Base-by-base conservation (phyloP, 148 eudicot species). In the Mesembryanthemum crystallinum region DNA sequence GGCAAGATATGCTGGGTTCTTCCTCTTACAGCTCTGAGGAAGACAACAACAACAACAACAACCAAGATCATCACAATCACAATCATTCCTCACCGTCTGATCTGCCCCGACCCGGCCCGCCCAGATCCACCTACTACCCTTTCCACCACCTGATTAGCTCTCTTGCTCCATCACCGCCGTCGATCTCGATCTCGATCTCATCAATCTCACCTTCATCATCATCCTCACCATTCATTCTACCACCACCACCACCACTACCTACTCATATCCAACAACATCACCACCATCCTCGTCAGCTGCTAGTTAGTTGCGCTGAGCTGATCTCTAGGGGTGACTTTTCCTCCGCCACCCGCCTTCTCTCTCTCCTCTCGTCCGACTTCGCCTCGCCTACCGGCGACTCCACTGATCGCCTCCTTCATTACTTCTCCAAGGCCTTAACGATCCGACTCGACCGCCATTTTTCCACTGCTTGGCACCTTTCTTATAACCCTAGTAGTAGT, bases 361-460 rank as follows among this genome's bases (percentile, higher is more conserved):
- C 86, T 83, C 81, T 92, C 28, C 78, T 90, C 2, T 78, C 90
- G 7, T n/a, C 74, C 54, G 57, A 89, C 32, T 80, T 81, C 32
- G 84, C 92, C 42, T 79, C 89, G 7, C 88, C 89, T 24, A 82
- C 57, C 62, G 98, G 98, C 0, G 98, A 94, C 78, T 86, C 97
- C 55, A 77, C 89, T 24, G 91, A 89, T 52, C 73, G 98, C 23
- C 74, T 94, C 5, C 79, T 82, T 61, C 82, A 84, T 64, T 89
- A 86, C 30, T 89, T 94, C 89, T 83, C 88, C 33, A 83, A 77
- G 67, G 89, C 98, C 78, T 87, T 94, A 61, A 67, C 74, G 8
- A 77, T 76, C 73, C 88, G 90, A 43, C 83, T 91, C 65, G 73
- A 77, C 73, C 84, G 80, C 75, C 67, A 68, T 64, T 66, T 72